Conservation (phyloP, 2,329 filamentous ascomycete species). For the Clarireedia hainanense region DNA sequence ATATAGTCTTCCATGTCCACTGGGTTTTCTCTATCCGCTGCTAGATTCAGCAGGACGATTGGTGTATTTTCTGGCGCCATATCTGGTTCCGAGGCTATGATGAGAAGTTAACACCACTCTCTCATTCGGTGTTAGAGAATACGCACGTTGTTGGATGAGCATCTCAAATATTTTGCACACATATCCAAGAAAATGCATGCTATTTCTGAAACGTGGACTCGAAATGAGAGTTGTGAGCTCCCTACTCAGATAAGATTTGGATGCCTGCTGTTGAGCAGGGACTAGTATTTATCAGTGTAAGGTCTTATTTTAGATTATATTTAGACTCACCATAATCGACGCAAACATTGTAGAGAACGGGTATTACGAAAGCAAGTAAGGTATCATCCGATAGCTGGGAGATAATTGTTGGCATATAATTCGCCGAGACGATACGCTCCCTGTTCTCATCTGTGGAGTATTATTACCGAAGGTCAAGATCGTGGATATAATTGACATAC, state of each 20-base stretch:
- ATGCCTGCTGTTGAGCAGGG: conserved; percentile 47
- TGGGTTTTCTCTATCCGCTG: conserved; percentile 33
- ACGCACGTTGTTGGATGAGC: conserved; percentile 41
- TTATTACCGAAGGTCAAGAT: conserved; percentile 3
- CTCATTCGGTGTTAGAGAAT: neutral
- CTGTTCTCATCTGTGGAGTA: conserved; percentile 46
- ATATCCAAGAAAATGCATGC: conserved; percentile 39
- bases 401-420: conserved; percentile 41
- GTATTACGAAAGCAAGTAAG: conserved; percentile 44
- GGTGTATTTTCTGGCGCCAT: conserved; percentile 38
- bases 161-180: conserved; percentile 50
- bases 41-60: conserved; percentile 42
- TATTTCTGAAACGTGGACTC: conserved; percentile 36
- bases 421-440: conserved; percentile 43
- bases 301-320: conserved; percentile 7
- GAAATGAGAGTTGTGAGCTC: conserved; percentile 43
- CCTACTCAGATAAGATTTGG: conserved; percentile 41
- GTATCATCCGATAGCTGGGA: conserved; percentile 39
- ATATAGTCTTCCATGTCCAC: conserved; percentile 49
- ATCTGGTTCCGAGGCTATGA: conserved; percentile 24
- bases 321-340: conserved; percentile 50
- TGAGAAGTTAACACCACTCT: neutral
- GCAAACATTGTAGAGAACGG: conserved; percentile 55
- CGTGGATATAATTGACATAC: conserved; percentile 27
- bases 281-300: conserved; percentile 31